Evolutionary conservation across 78 protist genomes (phyloP).

Genomic region (Dictyostelium discoideum): dicty_2.7 NC_007091.3:5078501-5079000

Average conservation of each 20-base stretch:
- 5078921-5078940: constrained; percentile 19
- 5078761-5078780: neutral
- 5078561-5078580: neutral
- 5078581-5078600: too few relatives aligned
- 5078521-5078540: neutral
- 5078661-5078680: constrained; percentile 22
- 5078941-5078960: constrained; percentile 19
- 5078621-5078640: neutral
- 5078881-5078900: neutral
- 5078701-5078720: neutral
- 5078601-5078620: neutral
- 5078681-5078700: neutral
- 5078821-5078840: constrained; percentile 16
- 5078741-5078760: constrained; percentile 20
- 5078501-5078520: constrained; percentile 21
- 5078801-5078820: neutral
- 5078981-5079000: constrained; percentile 3
- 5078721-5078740: constrained; percentile 30
- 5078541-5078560: neutral
- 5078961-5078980: neutral
- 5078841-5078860: constrained; percentile 56
- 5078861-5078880: constrained; percentile 26
- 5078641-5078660: constrained; percentile 4
- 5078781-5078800: constrained; percentile 38
- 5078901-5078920: neutral